Evolutionary conservation across 1,139 yeast species (phyloP).

Genomic region (Arxiozyma slooffiae): DNA sequence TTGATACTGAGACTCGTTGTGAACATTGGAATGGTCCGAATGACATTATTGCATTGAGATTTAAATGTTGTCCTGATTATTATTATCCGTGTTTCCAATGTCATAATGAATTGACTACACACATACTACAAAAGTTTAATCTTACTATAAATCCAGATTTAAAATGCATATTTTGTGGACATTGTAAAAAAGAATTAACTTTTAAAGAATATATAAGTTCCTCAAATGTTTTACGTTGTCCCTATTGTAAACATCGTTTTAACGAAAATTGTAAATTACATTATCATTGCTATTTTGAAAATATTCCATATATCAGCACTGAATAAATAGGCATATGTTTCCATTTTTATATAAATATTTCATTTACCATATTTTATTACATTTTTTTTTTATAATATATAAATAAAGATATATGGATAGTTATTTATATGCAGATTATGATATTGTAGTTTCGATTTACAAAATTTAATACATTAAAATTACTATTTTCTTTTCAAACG

Average conservation of each 20-base stretch:
- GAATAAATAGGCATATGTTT: background rate
- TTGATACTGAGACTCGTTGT: conserved; percentile 26
- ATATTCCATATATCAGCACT: background rate
- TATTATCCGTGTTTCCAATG: conserved; percentile 27
- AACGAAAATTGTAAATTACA: conserved; percentile 29
- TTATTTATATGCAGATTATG: background rate
- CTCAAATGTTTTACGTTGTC: conserved; percentile 13
- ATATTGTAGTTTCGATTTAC: background rate
- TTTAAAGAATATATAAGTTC: conserved; percentile 17
- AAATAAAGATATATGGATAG: background rate
- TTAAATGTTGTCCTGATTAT: conserved; percentile 23
- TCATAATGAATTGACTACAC: conserved; percentile 18
- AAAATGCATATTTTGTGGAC: conserved; percentile 25
- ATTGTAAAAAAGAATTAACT: conserved; percentile 21
- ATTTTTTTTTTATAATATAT: background rate
- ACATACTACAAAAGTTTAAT: conserved; percentile 13
- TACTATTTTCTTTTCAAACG: conserved; percentile 14
- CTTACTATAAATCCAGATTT: conserved; percentile 7
- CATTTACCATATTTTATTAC: background rate
- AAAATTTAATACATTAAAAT: background rate
- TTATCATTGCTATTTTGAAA: conserved; percentile 24
- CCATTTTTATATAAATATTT: conserved; percentile 3
- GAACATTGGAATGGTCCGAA: conserved; percentile 27
- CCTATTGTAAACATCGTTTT: conserved; percentile 17
- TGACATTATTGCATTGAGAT: conserved; percentile 27